Evolutionary conservation across 352 stramenopile genomes (phyloP), one percentile per base, ranked within the genome.

Genomic region (Aphanomyces astaci): DNA sequence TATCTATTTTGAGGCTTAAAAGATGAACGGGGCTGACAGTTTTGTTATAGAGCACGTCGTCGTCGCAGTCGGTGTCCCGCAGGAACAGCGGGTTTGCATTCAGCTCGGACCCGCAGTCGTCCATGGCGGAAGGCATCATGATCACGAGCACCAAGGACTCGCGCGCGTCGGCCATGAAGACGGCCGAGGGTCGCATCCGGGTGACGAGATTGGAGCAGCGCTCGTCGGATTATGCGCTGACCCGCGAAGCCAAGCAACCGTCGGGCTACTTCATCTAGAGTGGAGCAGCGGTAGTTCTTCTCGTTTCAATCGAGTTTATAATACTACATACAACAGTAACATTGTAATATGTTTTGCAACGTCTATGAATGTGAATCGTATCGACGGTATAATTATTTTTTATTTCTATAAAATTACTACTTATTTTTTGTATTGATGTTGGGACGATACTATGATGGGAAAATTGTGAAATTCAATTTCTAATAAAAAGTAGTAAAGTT

Each of bases 81-180:
- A 51, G 31, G 17, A 87, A 76, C 49, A 87, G 85, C 51, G 85
- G 85, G 25, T 94, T 89, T 66, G 85, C 85, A 22, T 94, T 88
- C 73, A 94, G 85, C 57, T 88, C 89, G 69, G 85, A 94, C 63
- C 80, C 83, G 4, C 79, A 88, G 56, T 92, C 85, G 25, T 85
- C 85, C 48, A 72, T 86, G 71, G 85, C 83, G 33, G 85, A 94
- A 70, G 86, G 80, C 60, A 89, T 90, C 72, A 92, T 94, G 71
- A 78, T 81, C 5, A 88, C 79, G 13, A 81, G 84, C 72, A 86
- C 80, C 45, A 71, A 85, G 24, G 73, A 73, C 22, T 85, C 84
- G 7, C 80, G 75, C 0, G 74, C 76, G 22, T 84, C 81, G 5
- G 85, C 83, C 1, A 82, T 92, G 64, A 71, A 73, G 24, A 76